Conservation (phyloP, 2,329 filamentous ascomycete genomes). For the Endoconidiophora laricicola region DNA sequence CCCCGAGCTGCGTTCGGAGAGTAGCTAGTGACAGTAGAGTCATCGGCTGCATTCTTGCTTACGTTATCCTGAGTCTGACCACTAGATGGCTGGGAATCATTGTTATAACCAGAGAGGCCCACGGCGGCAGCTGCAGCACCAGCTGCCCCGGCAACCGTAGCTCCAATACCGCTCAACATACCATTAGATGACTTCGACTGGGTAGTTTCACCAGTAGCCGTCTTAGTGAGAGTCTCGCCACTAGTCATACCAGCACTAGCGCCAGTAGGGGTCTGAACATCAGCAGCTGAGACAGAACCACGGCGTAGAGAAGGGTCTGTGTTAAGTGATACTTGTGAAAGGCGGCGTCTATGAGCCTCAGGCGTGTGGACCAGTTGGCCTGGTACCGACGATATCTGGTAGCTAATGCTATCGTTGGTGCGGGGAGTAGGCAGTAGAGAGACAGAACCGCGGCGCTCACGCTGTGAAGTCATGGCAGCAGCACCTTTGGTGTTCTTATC, state of each 20-base stretch:
- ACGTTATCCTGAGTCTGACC: neutral
- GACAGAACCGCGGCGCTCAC: constrained; percentile 2
- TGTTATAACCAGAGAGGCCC: constrained; percentile 2
- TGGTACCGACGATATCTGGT: constrained; percentile 7
- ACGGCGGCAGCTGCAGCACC: constrained; percentile 10
- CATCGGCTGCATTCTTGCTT: neutral
- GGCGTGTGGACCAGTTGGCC: constrained; percentile 11
- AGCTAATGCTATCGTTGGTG: constrained; percentile 3
- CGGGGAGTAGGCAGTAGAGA: constrained; percentile 4
- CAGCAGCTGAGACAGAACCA: neutral
- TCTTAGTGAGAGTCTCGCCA: neutral
- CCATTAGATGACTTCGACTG: neutral
- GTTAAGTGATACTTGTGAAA: constrained; percentile 3
- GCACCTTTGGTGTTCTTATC: neutral
- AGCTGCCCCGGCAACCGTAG: constrained; percentile 12
- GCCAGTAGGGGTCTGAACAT: neutral
- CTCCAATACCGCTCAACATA: constrained; percentile 9
- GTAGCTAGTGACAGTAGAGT: too few relatives aligned
- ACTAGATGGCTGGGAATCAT: neutral
- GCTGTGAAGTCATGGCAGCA: neutral
- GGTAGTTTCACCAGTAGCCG: neutral
- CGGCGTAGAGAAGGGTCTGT: neutral
- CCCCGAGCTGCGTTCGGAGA: neutral
- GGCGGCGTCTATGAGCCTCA: constrained; percentile 3
- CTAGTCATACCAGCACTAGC: neutral